Base-by-base conservation (phyloP, 2,329 filamentous ascomycete species). In the Dryadomyces quercus-mongolicae region DNA sequence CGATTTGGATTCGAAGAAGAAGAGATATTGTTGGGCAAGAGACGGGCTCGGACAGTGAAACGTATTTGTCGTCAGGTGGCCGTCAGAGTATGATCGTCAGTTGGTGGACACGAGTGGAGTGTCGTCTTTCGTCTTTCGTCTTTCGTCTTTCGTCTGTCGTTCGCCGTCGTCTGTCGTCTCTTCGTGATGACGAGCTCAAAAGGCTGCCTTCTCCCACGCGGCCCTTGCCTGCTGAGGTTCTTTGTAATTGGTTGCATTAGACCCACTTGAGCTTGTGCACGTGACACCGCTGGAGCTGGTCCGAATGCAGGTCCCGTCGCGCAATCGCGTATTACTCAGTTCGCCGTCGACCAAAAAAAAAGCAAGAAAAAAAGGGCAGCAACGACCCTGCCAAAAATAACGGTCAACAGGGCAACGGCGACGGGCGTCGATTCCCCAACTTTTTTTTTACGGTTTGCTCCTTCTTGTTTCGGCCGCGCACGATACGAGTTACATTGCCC, bases 141-240 rank as follows among this genome's bases (percentile, higher is more conserved):
- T n/a, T n/a, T n/a, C n/a, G n/a, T n/a, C n/a, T n/a, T n/a, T n/a
- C n/a, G n/a, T 25, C 7, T 46, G n/a, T 10, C n/a, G 44, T 13
- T 10, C n/a, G 44, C 2, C 18, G 44, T 46, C 44, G 18, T 46
- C 18, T 4, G 10, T 40, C 10, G 36, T 40, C 36, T n/a, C 38
- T 22, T 51, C 31, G 25, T 34, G 44, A 75, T 77, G 74, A 77
- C 74, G 74, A 77, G 73, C 74, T 74, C 74, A 70, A 67, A 58
- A 69, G 71, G 72, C 71, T 75, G 72, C 72, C 73, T 75, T 70
- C 65, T 51, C 44, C 46, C 47, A 56, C 57, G 55, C 57, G 57
- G 49, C 52, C 42, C 22, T 54, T 55, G 51, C 50, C 57, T 51
- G 15, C 31, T 13, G 51, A 40, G 31, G 38, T 8, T 8, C 20